Conservation (phyloP, 352 stramenopile species). For the Globisporangium heterothallicum region DNA sequence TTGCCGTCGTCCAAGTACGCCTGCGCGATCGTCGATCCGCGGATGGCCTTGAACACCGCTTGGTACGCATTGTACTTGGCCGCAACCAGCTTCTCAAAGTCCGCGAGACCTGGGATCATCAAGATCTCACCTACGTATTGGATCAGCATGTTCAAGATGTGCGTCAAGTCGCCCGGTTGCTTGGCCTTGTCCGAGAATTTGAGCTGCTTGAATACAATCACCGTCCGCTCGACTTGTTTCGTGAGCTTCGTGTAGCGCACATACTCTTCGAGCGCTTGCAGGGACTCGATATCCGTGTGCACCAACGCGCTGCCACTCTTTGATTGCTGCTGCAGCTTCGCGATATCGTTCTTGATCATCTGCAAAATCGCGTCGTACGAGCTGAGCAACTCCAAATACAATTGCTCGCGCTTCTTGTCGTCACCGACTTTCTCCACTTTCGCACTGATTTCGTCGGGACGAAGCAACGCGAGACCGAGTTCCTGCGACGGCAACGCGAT, state of each 20-base stretch:
- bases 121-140: slow-evolving; percentile 78
- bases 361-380: slow-evolving; percentile 68
- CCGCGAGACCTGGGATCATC: slow-evolving; percentile 47
- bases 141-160: slow-evolving; percentile 81
- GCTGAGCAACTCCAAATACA: slow-evolving; percentile 70
- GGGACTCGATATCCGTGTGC: slow-evolving; percentile 63
- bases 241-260: slow-evolving; percentile 67
- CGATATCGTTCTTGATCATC: slow-evolving; percentile 55
- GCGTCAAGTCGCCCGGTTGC: slow-evolving; percentile 58
- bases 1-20: slow-evolving; percentile 60
- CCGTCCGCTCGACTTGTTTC: slow-evolving; percentile 63
- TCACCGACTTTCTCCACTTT: slow-evolving; percentile 52
- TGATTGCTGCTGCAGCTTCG: slow-evolving; percentile 65
- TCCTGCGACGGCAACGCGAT: slow-evolving; percentile 69
- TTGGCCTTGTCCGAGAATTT: slow-evolving; percentile 36
- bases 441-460: slow-evolving; percentile 60
- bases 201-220: slow-evolving; percentile 64
- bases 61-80: slow-evolving; percentile 73
- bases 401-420: slow-evolving; percentile 66
- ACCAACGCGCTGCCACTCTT: slow-evolving; percentile 72
- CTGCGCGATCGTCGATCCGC: slow-evolving; percentile 54
- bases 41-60: slow-evolving; percentile 59
- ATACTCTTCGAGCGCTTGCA: slow-evolving; percentile 69
- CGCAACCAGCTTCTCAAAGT: slow-evolving; percentile 41
- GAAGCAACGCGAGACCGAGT: slow-evolving; percentile 58